These are phyloP conservation scores for Polytrichum commune DNA, from an alignment of 225 moss, liverwort and hornwort genomes.

Conservation along the genomic window DNA sequence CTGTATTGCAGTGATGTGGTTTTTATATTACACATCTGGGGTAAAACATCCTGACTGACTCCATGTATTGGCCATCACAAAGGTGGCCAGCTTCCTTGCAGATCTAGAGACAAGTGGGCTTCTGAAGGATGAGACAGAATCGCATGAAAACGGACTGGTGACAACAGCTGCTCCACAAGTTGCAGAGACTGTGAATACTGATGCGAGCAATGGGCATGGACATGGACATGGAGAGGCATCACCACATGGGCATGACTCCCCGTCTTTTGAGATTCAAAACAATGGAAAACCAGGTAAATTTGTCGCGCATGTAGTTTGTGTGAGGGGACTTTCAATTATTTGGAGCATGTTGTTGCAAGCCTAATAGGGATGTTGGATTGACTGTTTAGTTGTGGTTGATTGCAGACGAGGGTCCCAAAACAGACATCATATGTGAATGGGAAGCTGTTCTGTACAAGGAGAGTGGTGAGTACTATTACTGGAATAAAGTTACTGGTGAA, in stretches of 20 bases:
- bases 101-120: slow-evolving; percentile 61
- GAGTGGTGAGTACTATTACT: slow-evolving; percentile 55
- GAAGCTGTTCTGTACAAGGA: slow-evolving; percentile 57
- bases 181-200: neutral
- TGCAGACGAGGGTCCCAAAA: slow-evolving; percentile 28
- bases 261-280: neutral
- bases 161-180: slow-evolving; percentile 29
- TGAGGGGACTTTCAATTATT: too few species aligned
- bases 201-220: neutral
- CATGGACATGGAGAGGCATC: neutral
- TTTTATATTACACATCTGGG: too few species aligned
- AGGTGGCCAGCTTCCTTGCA: slow-evolving; percentile 66
- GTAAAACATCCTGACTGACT: slow-evolving; percentile 8
- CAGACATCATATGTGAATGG: slow-evolving; percentile 36
- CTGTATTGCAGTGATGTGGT: too few species aligned
- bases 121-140: slow-evolving; percentile 38
- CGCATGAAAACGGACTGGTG: slow-evolving; percentile 21
- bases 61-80: slow-evolving; percentile 13
- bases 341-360: too few species aligned
- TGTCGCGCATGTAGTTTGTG: neutral
- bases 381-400: neutral
- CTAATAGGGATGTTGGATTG: too few species aligned
- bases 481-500: slow-evolving; percentile 58
- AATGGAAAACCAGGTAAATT: neutral
- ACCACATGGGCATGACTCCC: neutral